Base-by-base conservation (phyloP, 495 filamentous ascomycete genomes). In the Podospora fimiseda region DNA sequence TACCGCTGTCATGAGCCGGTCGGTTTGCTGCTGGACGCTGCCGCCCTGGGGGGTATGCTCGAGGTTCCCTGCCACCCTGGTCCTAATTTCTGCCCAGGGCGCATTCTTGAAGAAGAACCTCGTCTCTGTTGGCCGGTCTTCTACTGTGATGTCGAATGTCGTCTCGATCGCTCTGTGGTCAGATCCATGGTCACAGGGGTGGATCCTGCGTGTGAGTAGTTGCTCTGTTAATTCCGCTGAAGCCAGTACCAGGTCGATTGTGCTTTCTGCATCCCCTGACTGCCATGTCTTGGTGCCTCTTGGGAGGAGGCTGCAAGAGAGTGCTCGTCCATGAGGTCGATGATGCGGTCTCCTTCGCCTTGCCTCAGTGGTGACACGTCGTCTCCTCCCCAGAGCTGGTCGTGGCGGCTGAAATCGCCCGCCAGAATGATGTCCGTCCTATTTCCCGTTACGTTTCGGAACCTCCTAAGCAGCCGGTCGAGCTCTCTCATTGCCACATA, bases 291-390 rank as follows among this genome's bases (percentile, higher is more conserved):
- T 52, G 22, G 50, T 52, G 23, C 50, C 50, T 13, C 50, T 15
- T 38, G 5, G 40, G 20, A 52, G 50, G n/a, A 52, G 41, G 24
- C 41, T 52, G 18, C 41, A 2, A 46, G 63, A 2, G 47, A 49
- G 33, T 49, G 47, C 23, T 49, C 47, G 30, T 39, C 47, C 47
- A 49, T 49, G 27, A 64, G 54, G 21, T 59, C 64, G 43, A 68
- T 64, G 47, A 49, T 49, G 27, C 24, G 47, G 33, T 49, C 33
- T 39, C 47, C 47, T 49, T 49, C 47, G n/a, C 30, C 47, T 49
- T 49, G 47, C 40, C 30, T 39, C 33, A 22, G 11, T 49, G 47
- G 47, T 21, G 47, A 49, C 18, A 49, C 33, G 23, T 49, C 33
- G 30, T 49, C 47, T 21, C 47, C 47, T 49, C 47, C 47, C 30